Evolutionary conservation across 345 rosid species (phyloP).

Genomic region (Isatis tinctoria): DNA sequence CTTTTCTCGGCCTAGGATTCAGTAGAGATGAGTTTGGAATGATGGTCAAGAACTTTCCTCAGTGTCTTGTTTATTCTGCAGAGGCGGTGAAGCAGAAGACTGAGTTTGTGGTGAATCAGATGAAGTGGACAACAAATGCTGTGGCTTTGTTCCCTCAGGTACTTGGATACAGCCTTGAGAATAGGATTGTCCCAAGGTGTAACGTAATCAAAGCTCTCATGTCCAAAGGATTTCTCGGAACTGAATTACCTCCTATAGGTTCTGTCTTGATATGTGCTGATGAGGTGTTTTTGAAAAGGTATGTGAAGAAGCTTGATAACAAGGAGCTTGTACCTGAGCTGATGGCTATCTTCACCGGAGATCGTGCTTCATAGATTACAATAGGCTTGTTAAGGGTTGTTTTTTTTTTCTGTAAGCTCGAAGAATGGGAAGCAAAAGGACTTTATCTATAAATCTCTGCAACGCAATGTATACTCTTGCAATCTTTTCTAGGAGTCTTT

Average conservation of each 20-base stretch:
- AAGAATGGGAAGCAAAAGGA: no score
- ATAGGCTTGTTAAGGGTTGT: neutral
- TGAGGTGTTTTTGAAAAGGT: neutral
- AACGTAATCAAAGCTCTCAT: slow-evolving; percentile 21
- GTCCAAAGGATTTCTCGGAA: slow-evolving; percentile 13
- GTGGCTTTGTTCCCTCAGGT: slow-evolving; percentile 10
- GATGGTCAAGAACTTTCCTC: neutral
- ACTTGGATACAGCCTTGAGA: slow-evolving; percentile 25
- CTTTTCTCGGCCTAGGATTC: slow-evolving; percentile 15
- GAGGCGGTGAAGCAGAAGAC: neutral
- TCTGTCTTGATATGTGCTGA: neutral
- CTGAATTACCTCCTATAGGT: neutral
- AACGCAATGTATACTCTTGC: no score
- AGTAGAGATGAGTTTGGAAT: slow-evolving; percentile 11
- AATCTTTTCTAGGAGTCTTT: no score
- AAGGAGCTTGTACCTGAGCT: neutral
- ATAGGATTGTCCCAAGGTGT: slow-evolving; percentile 35
- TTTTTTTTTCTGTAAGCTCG: no score
- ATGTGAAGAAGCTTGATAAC: neutral
- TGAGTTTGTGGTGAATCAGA: slow-evolving; percentile 35
- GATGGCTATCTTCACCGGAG: neutral
- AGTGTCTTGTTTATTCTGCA: neutral
- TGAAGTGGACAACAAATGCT: slow-evolving; percentile 27
- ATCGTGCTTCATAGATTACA: neutral
- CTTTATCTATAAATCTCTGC: no score